Conservation (phyloP, 2,329 filamentous ascomycete genomes). For the Paraphaeosphaeria minitans region DNA sequence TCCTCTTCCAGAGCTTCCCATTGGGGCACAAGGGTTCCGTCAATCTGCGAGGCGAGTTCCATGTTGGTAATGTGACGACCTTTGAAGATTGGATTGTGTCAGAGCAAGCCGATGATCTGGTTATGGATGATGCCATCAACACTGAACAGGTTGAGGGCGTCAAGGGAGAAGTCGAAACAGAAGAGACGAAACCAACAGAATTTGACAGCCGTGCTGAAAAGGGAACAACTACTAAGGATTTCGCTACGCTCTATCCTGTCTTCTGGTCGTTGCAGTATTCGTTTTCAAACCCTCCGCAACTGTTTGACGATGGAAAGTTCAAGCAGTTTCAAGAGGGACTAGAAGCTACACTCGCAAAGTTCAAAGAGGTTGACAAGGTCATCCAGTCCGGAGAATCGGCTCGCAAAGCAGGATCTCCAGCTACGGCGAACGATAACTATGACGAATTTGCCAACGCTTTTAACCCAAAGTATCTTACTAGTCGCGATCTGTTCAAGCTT, state of each 20-base stretch:
- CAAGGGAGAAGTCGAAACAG: constrained; percentile 47
- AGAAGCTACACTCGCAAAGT: constrained; percentile 70
- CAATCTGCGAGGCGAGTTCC: constrained; percentile 93
- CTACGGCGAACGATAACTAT: constrained; percentile 66
- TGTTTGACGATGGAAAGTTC: constrained; percentile 77
- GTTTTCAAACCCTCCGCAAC: constrained; percentile 85
- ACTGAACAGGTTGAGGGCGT: constrained; percentile 15
- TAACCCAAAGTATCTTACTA: constrained; percentile 99
- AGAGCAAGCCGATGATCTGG: constrained; percentile 61
- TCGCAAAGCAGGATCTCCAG: constrained; percentile 58
- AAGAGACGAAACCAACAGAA: constrained; percentile 48
- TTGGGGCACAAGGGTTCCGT: constrained; percentile 96
- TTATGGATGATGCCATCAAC: constrained; percentile 59
- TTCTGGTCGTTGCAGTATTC: constrained; percentile 94
- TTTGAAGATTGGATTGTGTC: constrained; percentile 66
- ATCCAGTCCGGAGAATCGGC: constrained; percentile 74
- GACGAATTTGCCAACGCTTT: constrained; percentile 74
- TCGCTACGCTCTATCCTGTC: constrained; percentile 79
- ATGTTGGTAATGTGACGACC: constrained; percentile 89
- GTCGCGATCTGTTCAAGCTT: constrained; percentile 90
- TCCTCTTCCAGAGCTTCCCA: constrained; percentile 97
- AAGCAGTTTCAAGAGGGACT: constrained; percentile 66
- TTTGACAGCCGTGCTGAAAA: constrained; percentile 56
- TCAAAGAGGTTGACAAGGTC: constrained; percentile 71
- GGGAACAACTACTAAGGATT: constrained; percentile 57